phyloP scores from a whole-genome alignment of 73 alveolate species.

The Durusdinium trenchii region DNA sequence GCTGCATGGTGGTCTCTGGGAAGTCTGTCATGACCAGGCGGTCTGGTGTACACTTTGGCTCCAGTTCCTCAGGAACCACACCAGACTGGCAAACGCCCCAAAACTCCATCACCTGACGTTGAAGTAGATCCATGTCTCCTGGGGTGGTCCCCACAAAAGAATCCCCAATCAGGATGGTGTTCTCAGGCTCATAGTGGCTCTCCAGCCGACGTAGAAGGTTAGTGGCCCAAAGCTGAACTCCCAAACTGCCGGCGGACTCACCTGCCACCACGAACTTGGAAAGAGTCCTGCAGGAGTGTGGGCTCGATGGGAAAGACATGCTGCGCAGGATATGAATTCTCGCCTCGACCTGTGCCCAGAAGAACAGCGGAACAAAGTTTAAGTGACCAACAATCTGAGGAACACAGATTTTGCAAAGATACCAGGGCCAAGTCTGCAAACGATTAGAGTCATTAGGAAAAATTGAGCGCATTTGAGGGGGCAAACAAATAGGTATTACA shows the following conservation, averaged over 20 bases:
- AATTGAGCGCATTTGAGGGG: too few relatives aligned
- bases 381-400: too few relatives aligned
- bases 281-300: background rate
- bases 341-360: too few relatives aligned
- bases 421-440: too few relatives aligned
- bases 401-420: too few relatives aligned
- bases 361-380: too few relatives aligned
- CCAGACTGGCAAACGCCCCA: background rate
- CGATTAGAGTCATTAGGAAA: too few relatives aligned
- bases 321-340: too few relatives aligned
- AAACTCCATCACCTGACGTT: conserved; percentile 18
- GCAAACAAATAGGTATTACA: too few relatives aligned
- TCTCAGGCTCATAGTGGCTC: conserved; percentile 1
- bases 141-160: background rate
- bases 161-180: background rate
- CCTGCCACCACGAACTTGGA: background rate
- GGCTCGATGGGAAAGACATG: too few relatives aligned
- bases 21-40: background rate
- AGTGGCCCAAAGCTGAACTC: conserved; percentile 27
- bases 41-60: background rate
- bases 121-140: background rate
- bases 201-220: background rate
- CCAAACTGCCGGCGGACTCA: conserved; percentile 14
- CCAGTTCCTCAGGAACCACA: background rate
- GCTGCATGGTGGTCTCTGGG: background rate